These are phyloP conservation scores for Mortierella sp. DNA, from an alignment of 371 early-diverging fungal species.

Conservation along the genomic window DNA sequence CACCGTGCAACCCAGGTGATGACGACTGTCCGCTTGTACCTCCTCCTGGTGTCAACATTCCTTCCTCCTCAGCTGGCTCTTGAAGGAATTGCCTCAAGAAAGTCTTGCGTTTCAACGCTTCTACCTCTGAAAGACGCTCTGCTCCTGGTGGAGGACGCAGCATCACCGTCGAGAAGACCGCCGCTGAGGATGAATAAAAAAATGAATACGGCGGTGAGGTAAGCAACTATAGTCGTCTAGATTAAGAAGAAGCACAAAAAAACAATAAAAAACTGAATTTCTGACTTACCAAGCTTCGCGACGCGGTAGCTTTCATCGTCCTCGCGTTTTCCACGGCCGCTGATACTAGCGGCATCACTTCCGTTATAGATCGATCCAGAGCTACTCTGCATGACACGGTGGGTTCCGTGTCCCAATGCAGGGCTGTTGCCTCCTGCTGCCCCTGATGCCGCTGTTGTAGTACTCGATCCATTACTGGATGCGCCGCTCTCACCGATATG, in stretches of 20 bases:
- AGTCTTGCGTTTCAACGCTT: slow-evolving; percentile 41
- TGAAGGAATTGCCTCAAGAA: slow-evolving; percentile 58
- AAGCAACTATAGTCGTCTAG: neutral
- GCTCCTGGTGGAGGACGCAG: slow-evolving; percentile 54
- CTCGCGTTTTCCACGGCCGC: slow-evolving; percentile 33
- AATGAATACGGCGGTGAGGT: neutral
- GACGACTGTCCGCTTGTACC: neutral
- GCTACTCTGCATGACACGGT: slow-evolving; percentile 21
- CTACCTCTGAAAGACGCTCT: slow-evolving; percentile 48
- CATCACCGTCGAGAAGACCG: slow-evolving; percentile 52
- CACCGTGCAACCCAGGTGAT: neutral
- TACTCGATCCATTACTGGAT: neutral
- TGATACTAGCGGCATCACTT: slow-evolving; percentile 22
- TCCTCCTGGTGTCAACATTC: slow-evolving; percentile 2
- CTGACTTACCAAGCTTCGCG: slow-evolving; percentile 45
- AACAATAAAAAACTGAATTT: neutral
- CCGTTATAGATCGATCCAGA: slow-evolving; percentile 47
- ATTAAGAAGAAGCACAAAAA: neutral
- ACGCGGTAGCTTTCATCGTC: slow-evolving; percentile 50
- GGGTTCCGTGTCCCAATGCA: neutral
- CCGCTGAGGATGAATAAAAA: slow-evolving; percentile 14
- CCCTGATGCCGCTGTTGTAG: neutral
- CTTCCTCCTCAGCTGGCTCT: slow-evolving; percentile 50
- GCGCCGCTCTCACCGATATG: neutral
- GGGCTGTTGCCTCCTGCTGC: neutral